Percentiles rank a stretch among this genome's conserved stretches.
Evolutionary conservation across 768 basidiomycete genomes (phyloP).

Genomic region (Xerocomus brunneocitrinus): DNA sequence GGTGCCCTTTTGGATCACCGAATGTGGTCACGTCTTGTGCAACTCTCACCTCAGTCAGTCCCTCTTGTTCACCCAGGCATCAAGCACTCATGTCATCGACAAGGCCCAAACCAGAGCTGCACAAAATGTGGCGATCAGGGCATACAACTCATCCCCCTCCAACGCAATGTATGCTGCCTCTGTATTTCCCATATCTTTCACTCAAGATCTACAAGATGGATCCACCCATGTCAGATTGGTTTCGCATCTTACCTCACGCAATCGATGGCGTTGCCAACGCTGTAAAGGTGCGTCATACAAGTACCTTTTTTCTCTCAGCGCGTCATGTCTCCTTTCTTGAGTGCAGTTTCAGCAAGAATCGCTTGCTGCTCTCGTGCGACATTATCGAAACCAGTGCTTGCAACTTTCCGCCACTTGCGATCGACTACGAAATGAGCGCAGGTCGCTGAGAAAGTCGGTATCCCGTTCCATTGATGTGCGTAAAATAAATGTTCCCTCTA

Average conservation of each 20-base stretch:
- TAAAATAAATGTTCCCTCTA: conserved; percentile 23
- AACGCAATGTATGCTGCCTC: conserved; percentile 53
- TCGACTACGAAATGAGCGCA: conserved; percentile 36
- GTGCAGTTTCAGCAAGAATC: conserved; percentile 75
- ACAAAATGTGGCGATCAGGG: conserved; percentile 57
- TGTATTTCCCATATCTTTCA: not conserved
- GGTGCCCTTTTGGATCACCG: conserved; percentile 84
- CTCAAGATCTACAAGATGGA: conserved; percentile 54
- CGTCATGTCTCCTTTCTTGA: not conserved
- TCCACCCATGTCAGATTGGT: conserved; percentile 79
- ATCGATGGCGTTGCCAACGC: conserved; percentile 65
- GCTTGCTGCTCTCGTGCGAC: conserved; percentile 61
- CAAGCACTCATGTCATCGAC: not conserved
- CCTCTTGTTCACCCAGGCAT: not conserved
- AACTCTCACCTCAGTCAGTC: conserved; percentile 76
- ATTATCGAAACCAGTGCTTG: conserved; percentile 53
- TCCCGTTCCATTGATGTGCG: conserved; percentile 2
- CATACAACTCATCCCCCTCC: conserved; percentile 69
- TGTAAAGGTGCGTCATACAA: conserved; percentile 46
- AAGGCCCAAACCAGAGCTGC: conserved; percentile 73
- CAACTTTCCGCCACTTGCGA: conserved; percentile 38
- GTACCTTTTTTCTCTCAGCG: not conserved
- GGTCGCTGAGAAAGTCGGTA: conserved; percentile 50
- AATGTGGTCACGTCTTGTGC: conserved; percentile 84
- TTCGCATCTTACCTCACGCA: conserved; percentile 54